Evolutionary conservation across 805 yeast species (phyloP), one percentile per base, ranked within the genome.

Genomic region (Torulaspora delbrueckii): DNA sequence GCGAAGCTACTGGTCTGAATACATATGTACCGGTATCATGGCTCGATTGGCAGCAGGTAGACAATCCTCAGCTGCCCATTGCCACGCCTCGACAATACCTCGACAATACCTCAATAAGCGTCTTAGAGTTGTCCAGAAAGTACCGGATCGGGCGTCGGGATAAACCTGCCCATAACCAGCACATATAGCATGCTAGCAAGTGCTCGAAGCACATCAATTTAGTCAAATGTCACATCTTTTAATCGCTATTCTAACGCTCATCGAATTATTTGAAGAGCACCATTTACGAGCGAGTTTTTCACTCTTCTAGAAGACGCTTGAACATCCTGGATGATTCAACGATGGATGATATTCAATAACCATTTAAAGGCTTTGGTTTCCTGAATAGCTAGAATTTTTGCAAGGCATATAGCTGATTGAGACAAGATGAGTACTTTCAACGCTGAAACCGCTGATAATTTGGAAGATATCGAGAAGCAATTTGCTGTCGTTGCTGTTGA

Each of bases 401-500:
- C 14, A 2, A 27, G 31, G 14, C 31, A 5, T 24, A 34, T 18
- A 35, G 6, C 10, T 37, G 22, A 13, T 8, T 12, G 18, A 28
- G 30, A 26, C 30, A 26, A 49, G 8, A 28, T 41, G 35, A 48
- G 45, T 19, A 68, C 67, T 47, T 87, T 88, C 63, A 78, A 84
- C 59, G 90, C 99, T 14, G 96, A 93, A 60, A 77, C 75, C 48
- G 97, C 99, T 37, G 96, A 93, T 51, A 93, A 93, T 72, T 74
- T 87, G 58, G 98, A 91, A 69, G 96, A 88, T 59, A 88, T 93
- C 60, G 99, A 93, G 69, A 88, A 81, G 76, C 98, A 93, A 72
- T 93, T 93, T 62, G 98, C 99, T 34, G 99, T 93, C 48, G 87
- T 85, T 69, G 99, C 98, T 4, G 99, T 93, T 13, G 82, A 79